Conservation (phyloP, 108 stramenopile genomes). For the Fistulifera pelliculosa region DNA sequence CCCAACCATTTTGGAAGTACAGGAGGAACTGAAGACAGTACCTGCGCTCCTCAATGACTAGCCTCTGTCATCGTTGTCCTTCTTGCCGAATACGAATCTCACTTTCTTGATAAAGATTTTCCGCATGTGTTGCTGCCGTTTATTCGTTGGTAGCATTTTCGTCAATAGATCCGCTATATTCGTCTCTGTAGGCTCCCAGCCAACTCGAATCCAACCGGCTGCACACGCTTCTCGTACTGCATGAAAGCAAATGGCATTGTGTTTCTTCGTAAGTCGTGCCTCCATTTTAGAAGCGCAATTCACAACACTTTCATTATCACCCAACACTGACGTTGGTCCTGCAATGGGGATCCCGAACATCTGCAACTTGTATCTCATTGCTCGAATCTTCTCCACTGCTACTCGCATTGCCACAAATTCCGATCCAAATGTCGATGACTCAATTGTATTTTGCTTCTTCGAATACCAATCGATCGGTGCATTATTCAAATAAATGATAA, state of each 20-base stretch:
- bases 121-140: neutral
- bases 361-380: slow-evolving; percentile 23
- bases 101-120: neutral
- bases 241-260: slow-evolving; percentile 33
- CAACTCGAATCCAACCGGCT: slow-evolving; percentile 19
- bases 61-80: too few species aligned
- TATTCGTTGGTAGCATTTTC: slow-evolving; percentile 11
- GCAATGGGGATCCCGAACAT: slow-evolving; percentile 23
- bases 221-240: slow-evolving; percentile 26
- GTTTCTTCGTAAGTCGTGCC: slow-evolving; percentile 29
- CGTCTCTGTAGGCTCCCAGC: slow-evolving; percentile 15
- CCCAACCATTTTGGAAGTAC: too few species aligned
- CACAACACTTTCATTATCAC: slow-evolving; percentile 30
- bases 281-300: slow-evolving; percentile 21
- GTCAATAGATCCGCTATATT: slow-evolving; percentile 38
- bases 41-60: too few species aligned
- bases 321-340: slow-evolving; percentile 18
- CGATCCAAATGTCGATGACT: slow-evolving; percentile 27
- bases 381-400: slow-evolving; percentile 16
- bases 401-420: slow-evolving; percentile 29
- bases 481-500: slow-evolving; percentile 27
- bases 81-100: too few species aligned
- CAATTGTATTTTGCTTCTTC: slow-evolving; percentile 34
- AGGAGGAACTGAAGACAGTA: too few species aligned
- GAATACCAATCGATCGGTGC: slow-evolving; percentile 19